phyloP scores from a whole-genome alignment of 495 filamentous ascomycete species.

The Entonaema liquescens region DNA sequence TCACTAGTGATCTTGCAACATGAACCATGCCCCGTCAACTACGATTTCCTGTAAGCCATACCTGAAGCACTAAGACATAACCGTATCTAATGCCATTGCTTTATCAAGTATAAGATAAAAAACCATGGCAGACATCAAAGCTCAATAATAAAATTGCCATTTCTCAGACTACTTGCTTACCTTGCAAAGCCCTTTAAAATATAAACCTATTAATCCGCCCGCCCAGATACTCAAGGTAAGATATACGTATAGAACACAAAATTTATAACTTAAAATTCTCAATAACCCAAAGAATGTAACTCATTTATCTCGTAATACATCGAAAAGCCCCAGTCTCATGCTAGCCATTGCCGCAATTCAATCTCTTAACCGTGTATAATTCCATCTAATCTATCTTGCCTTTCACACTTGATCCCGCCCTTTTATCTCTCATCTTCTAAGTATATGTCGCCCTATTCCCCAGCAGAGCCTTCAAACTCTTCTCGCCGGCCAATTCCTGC shows the following conservation, averaged over 20 bases:
- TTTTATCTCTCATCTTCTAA: neutral
- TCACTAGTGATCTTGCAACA: too few species aligned
- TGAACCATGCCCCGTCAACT: too few species aligned
- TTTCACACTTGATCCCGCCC: neutral
- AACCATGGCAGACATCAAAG: too few species aligned
- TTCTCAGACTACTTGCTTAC: too few species aligned
- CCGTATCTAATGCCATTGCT: too few species aligned
- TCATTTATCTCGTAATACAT: neutral
- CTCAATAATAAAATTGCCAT: too few species aligned
- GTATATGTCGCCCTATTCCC: conserved; percentile 16
- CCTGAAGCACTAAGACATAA: too few species aligned
- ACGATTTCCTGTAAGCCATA: too few species aligned
- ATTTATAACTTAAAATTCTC: neutral
- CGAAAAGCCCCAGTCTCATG: neutral
- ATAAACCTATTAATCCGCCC: too few species aligned
- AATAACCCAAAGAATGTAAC: neutral
- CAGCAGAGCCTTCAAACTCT: conserved; percentile 32
- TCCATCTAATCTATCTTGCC: neutral
- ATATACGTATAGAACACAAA: neutral
- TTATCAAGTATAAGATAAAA: too few species aligned
- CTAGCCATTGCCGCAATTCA: neutral
- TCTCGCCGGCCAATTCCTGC: conserved; percentile 16
- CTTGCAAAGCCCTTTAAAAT: too few species aligned
- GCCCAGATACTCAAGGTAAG: too few species aligned
- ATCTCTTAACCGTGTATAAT: neutral